Conservation (phyloP, 495 filamentous ascomycete species). For the Opeltia flavorubescens region DNA sequence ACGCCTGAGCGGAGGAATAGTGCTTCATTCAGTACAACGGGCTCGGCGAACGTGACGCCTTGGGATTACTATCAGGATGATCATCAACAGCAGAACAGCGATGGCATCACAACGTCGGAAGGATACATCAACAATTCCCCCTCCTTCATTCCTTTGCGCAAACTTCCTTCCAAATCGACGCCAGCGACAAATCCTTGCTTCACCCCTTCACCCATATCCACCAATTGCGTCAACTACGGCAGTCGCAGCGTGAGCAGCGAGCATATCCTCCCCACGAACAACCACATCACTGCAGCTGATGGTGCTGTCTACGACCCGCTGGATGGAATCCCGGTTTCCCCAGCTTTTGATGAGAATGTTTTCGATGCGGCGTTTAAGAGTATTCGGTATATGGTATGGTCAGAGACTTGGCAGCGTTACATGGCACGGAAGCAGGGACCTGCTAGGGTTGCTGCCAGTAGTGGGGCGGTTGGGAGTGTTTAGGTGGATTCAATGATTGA, state of each 20-base stretch:
- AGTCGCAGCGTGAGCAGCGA: slow-evolving; percentile 10
- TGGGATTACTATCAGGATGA: too few species aligned
- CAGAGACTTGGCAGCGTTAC: slow-evolving; percentile 47
- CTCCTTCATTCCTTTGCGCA: too few species aligned
- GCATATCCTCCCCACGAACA: not conserved
- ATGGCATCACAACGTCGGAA: too few species aligned
- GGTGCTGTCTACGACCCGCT: not conserved
- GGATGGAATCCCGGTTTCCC: slow-evolving; percentile 27
- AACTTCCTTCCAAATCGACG: too few species aligned
- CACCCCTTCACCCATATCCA: slow-evolving; percentile 7
- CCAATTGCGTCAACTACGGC: slow-evolving; percentile 21
- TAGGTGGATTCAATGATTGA: too few species aligned
- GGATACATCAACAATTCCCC: too few species aligned
- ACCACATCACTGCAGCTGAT: not conserved
- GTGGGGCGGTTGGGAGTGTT: too few species aligned
- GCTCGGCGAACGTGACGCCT: slow-evolving; percentile 1
- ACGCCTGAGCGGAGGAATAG: not conserved
- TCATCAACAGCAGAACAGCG: too few species aligned
- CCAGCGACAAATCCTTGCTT: too few species aligned
- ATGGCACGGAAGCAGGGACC: not conserved
- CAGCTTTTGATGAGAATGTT: slow-evolving; percentile 32
- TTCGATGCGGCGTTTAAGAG: slow-evolving; percentile 45
- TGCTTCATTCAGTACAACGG: not conserved
- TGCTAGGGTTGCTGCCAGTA: too few species aligned
- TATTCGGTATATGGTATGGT: slow-evolving; percentile 54